Percentiles rank a stretch among this genome's conserved stretches.
Evolutionary conservation across 2,329 filamentous ascomycete genomes (phyloP).

Genomic region (Zymoseptoria ardabiliae): DNA sequence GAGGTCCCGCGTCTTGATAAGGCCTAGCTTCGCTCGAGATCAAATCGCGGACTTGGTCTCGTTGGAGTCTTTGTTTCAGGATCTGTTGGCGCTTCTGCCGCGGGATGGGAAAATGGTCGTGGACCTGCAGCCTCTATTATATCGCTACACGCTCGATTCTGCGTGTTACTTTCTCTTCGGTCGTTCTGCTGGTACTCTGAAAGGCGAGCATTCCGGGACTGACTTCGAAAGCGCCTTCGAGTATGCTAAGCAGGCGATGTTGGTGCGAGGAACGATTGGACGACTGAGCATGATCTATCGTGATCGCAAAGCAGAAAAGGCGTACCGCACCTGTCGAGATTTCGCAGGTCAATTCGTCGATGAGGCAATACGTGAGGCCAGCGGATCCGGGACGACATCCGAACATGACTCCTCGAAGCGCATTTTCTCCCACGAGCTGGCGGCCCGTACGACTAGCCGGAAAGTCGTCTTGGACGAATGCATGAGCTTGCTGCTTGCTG

Average conservation of each 20-base stretch:
- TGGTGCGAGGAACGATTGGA: not conserved
- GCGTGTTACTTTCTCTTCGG: conserved; percentile 4
- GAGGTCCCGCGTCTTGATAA: conserved; percentile 3
- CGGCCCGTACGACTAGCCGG: conserved; percentile 40
- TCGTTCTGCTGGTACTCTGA: conserved; percentile 20
- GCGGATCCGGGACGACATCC: not conserved
- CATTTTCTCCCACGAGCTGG: conserved; percentile 52
- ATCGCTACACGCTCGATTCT: conserved; percentile 4
- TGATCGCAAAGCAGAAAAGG: not conserved
- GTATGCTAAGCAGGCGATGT: not conserved
- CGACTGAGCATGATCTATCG: not conserved
- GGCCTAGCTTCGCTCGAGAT: conserved; percentile 1
- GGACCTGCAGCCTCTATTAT: conserved; percentile 1
- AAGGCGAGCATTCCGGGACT: not conserved
- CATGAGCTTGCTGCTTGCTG: conserved; percentile 44
- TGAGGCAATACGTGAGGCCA: not conserved
- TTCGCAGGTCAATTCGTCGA: not conserved
- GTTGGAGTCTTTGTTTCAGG: not conserved
- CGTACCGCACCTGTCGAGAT: not conserved
- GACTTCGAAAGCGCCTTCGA: not conserved
- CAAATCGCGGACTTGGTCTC: not conserved
- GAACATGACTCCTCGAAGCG: not conserved
- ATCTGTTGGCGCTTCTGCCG: not conserved
- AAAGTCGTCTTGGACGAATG: conserved; percentile 35
- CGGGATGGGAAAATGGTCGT: not conserved